Evolutionary conservation across 2,329 filamentous ascomycete species (phyloP).

Genomic region (Thielaviopsis populi): DNA sequence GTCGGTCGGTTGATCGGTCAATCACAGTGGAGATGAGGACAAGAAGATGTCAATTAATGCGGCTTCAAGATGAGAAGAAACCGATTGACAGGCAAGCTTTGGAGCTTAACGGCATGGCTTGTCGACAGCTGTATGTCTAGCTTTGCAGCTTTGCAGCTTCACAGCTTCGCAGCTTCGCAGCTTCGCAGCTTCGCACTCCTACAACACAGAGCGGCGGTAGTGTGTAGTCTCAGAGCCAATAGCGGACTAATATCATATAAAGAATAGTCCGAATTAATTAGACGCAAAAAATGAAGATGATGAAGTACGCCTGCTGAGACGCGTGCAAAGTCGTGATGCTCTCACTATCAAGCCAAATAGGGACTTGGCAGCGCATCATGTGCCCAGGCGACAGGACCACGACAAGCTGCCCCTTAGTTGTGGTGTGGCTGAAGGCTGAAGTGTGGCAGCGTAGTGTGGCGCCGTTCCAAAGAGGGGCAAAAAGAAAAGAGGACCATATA

Average conservation of each 20-base stretch:
- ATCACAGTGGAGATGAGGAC: not conserved
- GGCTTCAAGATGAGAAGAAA: not conserved
- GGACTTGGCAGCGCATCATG: not conserved
- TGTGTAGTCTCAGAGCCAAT: not conserved
- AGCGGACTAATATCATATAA: not conserved
- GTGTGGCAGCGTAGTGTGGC: not conserved
- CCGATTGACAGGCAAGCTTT: not conserved
- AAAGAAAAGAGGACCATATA: not conserved
- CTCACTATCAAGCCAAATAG: slow-evolving; percentile 2
- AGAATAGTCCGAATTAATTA: not conserved
- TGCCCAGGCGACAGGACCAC: not conserved
- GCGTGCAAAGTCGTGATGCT: not conserved
- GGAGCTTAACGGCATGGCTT: no score
- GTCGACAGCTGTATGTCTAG: no score
- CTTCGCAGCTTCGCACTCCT: not conserved
- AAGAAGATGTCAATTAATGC: not conserved
- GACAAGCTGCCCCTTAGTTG: slow-evolving; percentile 1
- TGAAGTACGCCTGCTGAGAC: not conserved
- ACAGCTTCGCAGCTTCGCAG: no score
- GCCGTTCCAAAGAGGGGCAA: not conserved
- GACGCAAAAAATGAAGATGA: not conserved
- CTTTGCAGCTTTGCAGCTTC: no score
- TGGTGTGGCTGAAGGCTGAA: not conserved
- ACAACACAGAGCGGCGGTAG: not conserved
- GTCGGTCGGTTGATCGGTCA: no score